Conservation (phyloP, 208 protist species). For the Porcisia deanei region DNA sequence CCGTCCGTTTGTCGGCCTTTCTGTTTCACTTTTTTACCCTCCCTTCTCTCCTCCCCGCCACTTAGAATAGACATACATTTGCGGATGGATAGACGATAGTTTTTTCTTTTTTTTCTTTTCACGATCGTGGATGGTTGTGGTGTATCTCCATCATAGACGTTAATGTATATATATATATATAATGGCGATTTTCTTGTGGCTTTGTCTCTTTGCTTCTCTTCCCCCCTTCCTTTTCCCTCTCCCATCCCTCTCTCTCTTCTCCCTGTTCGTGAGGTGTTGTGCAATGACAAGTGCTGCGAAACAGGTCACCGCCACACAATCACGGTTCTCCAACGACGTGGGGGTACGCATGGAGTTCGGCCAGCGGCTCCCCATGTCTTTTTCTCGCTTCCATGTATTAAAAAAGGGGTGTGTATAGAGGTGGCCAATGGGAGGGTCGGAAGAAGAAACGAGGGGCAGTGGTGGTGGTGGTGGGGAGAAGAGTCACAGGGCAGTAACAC, state of each 20-base stretch:
- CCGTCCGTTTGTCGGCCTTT: not conserved
- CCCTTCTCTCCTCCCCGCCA: conserved; percentile 1
- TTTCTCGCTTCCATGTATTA: not conserved
- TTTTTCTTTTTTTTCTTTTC: conserved; percentile 10
- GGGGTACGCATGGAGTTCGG: not conserved
- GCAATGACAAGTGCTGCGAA: not conserved
- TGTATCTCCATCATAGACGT: too few relatives aligned
- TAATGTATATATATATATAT: not conserved
- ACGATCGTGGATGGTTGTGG: conserved; percentile 5
- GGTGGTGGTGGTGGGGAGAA: not conserved
- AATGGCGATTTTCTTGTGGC: not conserved
- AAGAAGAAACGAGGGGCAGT: not conserved
- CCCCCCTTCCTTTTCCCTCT: not conserved
- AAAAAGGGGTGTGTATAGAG: not conserved
- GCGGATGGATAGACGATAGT: too few relatives aligned
- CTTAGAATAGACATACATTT: not conserved
- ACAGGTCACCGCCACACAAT: not conserved
- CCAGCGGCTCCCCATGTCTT: not conserved
- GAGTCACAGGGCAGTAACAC: not conserved
- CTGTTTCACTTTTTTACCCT: conserved; percentile 9
- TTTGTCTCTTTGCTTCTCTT: not conserved
- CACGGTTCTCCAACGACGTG: not conserved
- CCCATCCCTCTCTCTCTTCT: not conserved
- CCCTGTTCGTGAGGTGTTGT: not conserved
- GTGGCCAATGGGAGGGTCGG: not conserved